phyloP scores from a whole-genome alignment of 2,329 filamentous ascomycete species.

The Teratosphaeria pseudoeucalypti region DNA sequence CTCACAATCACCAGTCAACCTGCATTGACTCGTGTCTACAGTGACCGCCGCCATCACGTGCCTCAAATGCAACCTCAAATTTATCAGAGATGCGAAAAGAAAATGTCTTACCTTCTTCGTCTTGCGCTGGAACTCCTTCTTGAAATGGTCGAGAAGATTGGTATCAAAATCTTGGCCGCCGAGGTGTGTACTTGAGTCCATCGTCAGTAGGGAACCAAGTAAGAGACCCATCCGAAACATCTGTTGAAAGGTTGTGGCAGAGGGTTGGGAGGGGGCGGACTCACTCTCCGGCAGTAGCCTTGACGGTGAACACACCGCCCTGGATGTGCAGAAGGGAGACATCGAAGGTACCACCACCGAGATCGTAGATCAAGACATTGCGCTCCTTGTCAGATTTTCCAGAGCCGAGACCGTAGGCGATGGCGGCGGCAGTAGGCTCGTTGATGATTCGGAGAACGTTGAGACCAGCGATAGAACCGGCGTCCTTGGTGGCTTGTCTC shows the following conservation, averaged over 20 bases:
- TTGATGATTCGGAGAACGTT: slow-evolving; percentile 99
- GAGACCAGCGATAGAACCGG: slow-evolving; percentile 90
- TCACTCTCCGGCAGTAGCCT: slow-evolving; percentile 84
- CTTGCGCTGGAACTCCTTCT: slow-evolving; percentile 82
- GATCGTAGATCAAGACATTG: slow-evolving; percentile 98
- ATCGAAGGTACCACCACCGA: slow-evolving; percentile 99
- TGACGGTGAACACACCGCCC: slow-evolving; percentile 98
- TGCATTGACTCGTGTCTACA: background rate
- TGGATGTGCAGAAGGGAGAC: slow-evolving; percentile 98
- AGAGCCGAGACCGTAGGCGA: slow-evolving; percentile 77
- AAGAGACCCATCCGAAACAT: too few relatives aligned
- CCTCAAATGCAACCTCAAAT: background rate
- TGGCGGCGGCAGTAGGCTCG: slow-evolving; percentile 96
- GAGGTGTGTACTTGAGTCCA: too few relatives aligned
- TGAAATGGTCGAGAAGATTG: slow-evolving; percentile 91
- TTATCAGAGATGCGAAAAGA: background rate
- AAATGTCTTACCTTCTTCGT: slow-evolving; percentile 47
- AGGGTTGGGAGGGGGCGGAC: too few relatives aligned
- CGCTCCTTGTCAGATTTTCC: slow-evolving; percentile 76
- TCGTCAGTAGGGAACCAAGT: too few relatives aligned
- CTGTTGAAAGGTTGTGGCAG: too few relatives aligned
- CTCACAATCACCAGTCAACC: too few relatives aligned
- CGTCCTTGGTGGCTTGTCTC: slow-evolving; percentile 98
- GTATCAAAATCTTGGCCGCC: slow-evolving; percentile 73
- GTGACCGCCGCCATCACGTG: background rate